A percentile compares a stretch with the other conserved stretches of the same genome.
phyloP scores from a whole-genome alignment of 2,329 filamentous ascomycete genomes.

The Pezizomycotina sp. region DNA sequence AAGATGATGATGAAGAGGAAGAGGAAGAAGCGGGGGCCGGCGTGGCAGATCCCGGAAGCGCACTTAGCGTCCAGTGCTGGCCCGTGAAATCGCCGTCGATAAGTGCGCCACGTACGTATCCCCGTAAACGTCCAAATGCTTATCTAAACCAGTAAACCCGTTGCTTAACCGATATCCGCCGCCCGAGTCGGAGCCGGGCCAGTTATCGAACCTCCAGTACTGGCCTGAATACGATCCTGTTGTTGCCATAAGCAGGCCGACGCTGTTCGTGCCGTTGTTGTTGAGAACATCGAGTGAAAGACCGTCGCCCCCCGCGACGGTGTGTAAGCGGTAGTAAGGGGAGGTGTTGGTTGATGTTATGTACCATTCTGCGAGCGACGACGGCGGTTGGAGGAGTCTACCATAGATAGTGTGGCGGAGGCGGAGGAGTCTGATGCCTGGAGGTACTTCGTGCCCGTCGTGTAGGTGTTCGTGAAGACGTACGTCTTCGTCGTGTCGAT shows the following conservation, averaged over 20 bases:
- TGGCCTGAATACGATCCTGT: conserved; percentile 5
- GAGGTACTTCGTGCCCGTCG: conserved; percentile 3
- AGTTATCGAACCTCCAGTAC: conserved; percentile 8
- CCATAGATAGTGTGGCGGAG: conserved; percentile 1
- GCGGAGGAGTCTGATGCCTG: not conserved
- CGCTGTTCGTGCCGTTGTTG: conserved; percentile 7
- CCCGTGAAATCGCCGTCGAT: conserved; percentile 3
- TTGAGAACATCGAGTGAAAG: conserved; percentile 9
- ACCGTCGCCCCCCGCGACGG: conserved; percentile 1
- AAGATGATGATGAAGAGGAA: no score
- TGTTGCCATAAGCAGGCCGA: conserved; percentile 4
- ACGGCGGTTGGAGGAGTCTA: not conserved
- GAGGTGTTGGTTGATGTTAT: not conserved
- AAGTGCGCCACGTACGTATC: conserved; percentile 4
- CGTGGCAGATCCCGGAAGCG: no score
- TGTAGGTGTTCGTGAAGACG: conserved; percentile 6
- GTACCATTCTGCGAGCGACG: conserved; percentile 5
- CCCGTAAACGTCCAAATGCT: conserved; percentile 8
- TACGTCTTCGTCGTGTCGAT: conserved; percentile 9
- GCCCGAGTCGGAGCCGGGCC: not conserved
- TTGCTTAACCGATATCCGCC: conserved; percentile 6
- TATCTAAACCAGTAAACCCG: conserved; percentile 4
- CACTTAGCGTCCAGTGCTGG: conserved; percentile 7
- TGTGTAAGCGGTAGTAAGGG: conserved; percentile 5
- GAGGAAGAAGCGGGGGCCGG: no score